Percentiles rank a stretch among this genome's conserved stretches.
Conservation (phyloP, 1,284 basidiomycete species). For the Lignosus rhinocerotis region DNA sequence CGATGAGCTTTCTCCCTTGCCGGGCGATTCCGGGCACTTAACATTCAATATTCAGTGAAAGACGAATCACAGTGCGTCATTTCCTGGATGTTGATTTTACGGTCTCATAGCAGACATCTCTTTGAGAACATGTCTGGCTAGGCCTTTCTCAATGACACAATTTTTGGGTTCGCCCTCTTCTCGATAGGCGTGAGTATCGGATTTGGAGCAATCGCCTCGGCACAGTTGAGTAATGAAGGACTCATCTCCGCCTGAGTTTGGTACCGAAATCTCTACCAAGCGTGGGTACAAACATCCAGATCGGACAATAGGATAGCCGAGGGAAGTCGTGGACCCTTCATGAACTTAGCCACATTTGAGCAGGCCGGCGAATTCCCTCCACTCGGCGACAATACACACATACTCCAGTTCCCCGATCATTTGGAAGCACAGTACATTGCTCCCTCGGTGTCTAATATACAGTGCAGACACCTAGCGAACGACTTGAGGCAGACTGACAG, state of each 20-base stretch:
- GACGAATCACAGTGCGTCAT: neutral
- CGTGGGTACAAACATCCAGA: neutral
- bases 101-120: neutral
- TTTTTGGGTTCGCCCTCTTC: neutral
- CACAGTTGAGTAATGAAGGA: neutral
- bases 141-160: neutral
- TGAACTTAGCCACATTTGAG: neutral
- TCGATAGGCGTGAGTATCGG: neutral
- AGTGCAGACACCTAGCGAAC: no score
- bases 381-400: neutral
- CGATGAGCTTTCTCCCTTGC: neutral
- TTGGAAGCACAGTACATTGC: neutral
- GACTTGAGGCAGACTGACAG: neutral
- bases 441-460: neutral
- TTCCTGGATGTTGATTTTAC: neutral
- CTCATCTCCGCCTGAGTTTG: conserved; percentile 2
- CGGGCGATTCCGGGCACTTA: no score
- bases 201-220: neutral
- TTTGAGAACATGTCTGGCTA: neutral
- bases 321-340: neutral
- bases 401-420: conserved; percentile 3
- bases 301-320: neutral
- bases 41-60: no score
- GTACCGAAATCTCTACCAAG: neutral
- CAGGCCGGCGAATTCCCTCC: neutral